Conservation (phyloP, 2,329 filamentous ascomycete species). For the Nakataea oryzae region DNA sequence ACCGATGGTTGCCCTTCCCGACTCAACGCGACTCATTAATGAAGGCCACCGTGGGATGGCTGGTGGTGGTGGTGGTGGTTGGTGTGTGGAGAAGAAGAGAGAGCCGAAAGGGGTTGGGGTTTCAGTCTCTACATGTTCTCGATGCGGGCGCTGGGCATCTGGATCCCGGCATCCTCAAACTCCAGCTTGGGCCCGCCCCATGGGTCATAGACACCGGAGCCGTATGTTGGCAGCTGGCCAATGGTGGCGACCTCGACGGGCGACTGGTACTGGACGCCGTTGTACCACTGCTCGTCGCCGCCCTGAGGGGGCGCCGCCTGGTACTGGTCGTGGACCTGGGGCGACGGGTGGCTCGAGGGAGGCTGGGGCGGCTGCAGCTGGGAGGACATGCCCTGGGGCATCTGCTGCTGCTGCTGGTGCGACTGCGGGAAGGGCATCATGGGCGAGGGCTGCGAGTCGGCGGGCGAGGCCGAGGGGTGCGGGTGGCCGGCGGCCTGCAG, state of each 20-base stretch:
- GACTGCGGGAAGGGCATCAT: conserved; percentile 24
- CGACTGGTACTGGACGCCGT: conserved; percentile 37
- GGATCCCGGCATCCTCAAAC: conserved; percentile 45
- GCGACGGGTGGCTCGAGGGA: conserved; percentile 7
- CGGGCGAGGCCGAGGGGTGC: conserved; percentile 25
- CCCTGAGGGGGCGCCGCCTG: conserved; percentile 25
- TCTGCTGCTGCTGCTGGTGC: conserved; percentile 23
- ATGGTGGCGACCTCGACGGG: conserved; percentile 47
- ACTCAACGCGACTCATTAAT: too few relatives aligned
- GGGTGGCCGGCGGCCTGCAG: conserved; percentile 22
- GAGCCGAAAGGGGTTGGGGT: too few relatives aligned
- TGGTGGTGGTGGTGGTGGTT: too few relatives aligned
- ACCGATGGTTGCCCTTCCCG: too few relatives aligned
- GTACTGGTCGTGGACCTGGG: conserved; percentile 24
- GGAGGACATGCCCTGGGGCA: conserved; percentile 17
- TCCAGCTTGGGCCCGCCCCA: conserved; percentile 44
- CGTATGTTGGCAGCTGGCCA: conserved; percentile 38
- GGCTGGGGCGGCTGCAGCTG: conserved; percentile 20
- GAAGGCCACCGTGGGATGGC: too few relatives aligned
- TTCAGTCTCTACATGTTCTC: conserved; percentile 39
- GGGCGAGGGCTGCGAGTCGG: conserved; percentile 26
- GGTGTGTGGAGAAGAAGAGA: neutral
- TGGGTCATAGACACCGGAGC: conserved; percentile 37
- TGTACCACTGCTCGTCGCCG: conserved; percentile 42
- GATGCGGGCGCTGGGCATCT: conserved; percentile 48